Evolutionary conservation across 2,329 filamentous ascomycete genomes (phyloP), one percentile per base, ranked within the genome.

Genomic region (Arthrobotrys conoides): DNA sequence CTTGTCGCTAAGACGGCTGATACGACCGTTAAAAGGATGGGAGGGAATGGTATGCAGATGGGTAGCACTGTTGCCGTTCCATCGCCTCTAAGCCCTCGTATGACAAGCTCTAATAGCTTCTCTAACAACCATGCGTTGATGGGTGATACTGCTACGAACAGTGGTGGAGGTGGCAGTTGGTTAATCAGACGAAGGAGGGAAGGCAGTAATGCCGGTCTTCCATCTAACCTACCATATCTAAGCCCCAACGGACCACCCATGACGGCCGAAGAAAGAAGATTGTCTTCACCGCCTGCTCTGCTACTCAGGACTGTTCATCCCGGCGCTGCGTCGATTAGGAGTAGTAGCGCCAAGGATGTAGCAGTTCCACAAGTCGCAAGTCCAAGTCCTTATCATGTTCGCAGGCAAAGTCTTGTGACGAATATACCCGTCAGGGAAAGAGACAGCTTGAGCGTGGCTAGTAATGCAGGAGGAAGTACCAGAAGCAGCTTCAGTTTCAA

Each of bases 1-100:
- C 80, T 82, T 5, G 81, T 75, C n/a, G 80, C 80, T 9, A 82
- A 82, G 36, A 72, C 73, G 38, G 64, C 69, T 5, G 65, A 65
- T 44, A 48, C 59, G 5, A 57, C 51, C 16, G 48, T 24, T 12
- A 46, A 16, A 14, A 38, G 63, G 5, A 12, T 64, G 12, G 53
- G 65, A 20, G 33, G 59, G 8, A 51, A 38, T 18, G 33, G 63
- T 1, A 22, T 24, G 33, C 53, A 36, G 12, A 38, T 59, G 14
- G 49, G 65, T 12, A 51, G 24, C 59, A 48, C 22, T 16, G 49
- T 64, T 9, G 38, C 64, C 38, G 75, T 70, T 16, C 30, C 69
- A 2, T 79, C 75, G 5, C 69, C 75, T 2, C 27, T 73, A 5
- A 72, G 67, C 6, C 69, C 75, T 1, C 41, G 75, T 3, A 72